Evolutionary conservation across 2,329 filamentous ascomycete genomes (phyloP).

Genomic region (Fusarium denticulatum): DNA sequence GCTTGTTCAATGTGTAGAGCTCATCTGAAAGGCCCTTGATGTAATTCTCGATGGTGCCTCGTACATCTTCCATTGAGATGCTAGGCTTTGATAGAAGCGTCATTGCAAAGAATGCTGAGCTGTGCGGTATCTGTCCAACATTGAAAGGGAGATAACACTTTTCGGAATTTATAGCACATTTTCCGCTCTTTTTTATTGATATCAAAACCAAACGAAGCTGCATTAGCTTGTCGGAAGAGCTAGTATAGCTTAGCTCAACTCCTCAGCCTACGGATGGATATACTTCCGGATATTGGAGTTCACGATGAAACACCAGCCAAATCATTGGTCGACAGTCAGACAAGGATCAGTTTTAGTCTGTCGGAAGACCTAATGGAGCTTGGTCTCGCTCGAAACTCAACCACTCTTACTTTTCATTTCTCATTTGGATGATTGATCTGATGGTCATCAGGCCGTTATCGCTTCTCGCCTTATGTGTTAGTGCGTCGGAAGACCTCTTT

Average conservation of each 20-base stretch:
- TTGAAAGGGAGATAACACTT: not conserved
- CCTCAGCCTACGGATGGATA: not conserved
- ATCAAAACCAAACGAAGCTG: not conserved
- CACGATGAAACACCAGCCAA: not conserved
- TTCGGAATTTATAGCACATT: not conserved
- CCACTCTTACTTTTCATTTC: not conserved
- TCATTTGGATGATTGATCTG: not conserved
- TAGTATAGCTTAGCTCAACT: not conserved
- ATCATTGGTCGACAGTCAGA: not conserved
- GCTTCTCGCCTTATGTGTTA: rapidly evolving
- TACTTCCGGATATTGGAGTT: not conserved
- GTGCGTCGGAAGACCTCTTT: not conserved
- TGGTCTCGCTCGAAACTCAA: not conserved
- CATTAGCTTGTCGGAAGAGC: not conserved
- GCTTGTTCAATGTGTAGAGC: not conserved
- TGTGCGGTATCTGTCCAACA: rapidly evolving
- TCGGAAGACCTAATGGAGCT: not conserved
- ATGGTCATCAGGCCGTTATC: not conserved
- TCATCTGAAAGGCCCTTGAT: not conserved
- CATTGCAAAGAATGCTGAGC: not conserved
- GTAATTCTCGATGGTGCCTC: not conserved
- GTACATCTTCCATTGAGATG: not conserved
- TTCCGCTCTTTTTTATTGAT: not conserved
- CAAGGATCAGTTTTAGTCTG: not conserved
- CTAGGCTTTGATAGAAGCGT: not conserved